Evolutionary conservation across 176 grass and related monocot genomes (phyloP), one percentile per base, ranked within the genome.

Genomic region (Eragrostis nindensis): DNA sequence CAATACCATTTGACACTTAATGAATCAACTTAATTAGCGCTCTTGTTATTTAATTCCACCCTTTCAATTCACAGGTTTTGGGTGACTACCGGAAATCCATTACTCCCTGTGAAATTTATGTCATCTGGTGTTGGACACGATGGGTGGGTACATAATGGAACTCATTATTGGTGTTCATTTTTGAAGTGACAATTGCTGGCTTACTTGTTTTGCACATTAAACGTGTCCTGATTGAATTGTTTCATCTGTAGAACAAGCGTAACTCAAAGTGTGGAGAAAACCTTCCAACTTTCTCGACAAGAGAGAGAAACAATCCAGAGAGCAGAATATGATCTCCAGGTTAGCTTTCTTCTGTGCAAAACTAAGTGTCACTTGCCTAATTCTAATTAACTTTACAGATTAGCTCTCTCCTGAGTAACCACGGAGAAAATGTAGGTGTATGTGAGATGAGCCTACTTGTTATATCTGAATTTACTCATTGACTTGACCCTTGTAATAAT

Each of bases 251-350:
- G 96, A 72, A 85, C 84, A 80, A 95, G 71, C 62, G 84, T 88
- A 75, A 11, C 63, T 69, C 88, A 90, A 84, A 99, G 8, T 60
- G 57, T 86, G 79, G 96, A 99, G 78, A 99, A 85, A 87, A 84
- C 39, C 74, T 99, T 95, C 85, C 92, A 89, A 59, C 87, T 99
- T 80, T 90, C 89, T 73, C 92, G 87, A 83, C 2, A 53, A 77
- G 90, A 99, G 53, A 93, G 87, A 78, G 96, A 99, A 90, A 81
- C 84, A 64, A 64, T 93, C 50, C 96, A 95, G 70, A 89, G 80
- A 86, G 43, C 39, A 74, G 96, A 93, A 42, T 93, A 85, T 83
- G 93, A 95, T 76, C 96, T 99, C 64, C 96, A 99, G 96, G 96
- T 99, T 82, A 69, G 79, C 27, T 79, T 66, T 69, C 57, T 45